Base-by-base conservation (phyloP, 192 early-diverging fungal genomes). In the Mortierella claussenii region DNA sequence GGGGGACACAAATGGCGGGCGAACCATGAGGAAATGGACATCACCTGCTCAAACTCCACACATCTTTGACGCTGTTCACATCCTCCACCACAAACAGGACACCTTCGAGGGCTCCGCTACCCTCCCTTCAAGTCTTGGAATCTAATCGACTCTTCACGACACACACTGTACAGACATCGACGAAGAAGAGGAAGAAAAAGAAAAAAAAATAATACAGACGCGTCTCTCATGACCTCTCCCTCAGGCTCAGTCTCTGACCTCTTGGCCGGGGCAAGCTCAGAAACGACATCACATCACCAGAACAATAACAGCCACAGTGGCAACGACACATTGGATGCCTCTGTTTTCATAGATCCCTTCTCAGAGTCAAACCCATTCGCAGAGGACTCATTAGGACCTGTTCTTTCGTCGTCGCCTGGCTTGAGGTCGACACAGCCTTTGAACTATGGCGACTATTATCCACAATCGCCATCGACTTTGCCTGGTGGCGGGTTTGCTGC, bases 321-420 rank as follows among this genome's bases (percentile, higher is more conserved):
- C 61, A 0, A 54, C 62, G 46, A 32, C 23, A 21, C 55, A 18
- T 45, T 76, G 20, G 73, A 76, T 46, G 73, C 73, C 0, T 76
- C 73, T 9, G 65, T 61, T n/a, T 76, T 67, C 27, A 45, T 76
- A 17, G 73, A 76, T 36, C 73, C 73, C 20, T 76, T 62, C 53
- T 76, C 73, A 44, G 73, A 76, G 30, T 76, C 73, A 21, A 76
- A 76, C 36, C 73, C 73, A 1, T 76, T 76, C 46, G 73, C 73
- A 15, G 73, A 76, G 7, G 73, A 76, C 36, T 37, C 57, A 10
- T 47, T 65, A 13, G 51, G 42, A 12, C 48, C 62, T 12, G 46
- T 46, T 27, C 27, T 66, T 33, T 46, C 69, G 1, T 42, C 69
- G 4, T 3, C 21, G 1, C 36, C n/a, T n/a, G n/a, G n/a, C n/a